These are phyloP conservation scores for Cryptosporidium bovis DNA, from an alignment of 169 alveolate genomes.

Conservation along the genomic window DNA sequence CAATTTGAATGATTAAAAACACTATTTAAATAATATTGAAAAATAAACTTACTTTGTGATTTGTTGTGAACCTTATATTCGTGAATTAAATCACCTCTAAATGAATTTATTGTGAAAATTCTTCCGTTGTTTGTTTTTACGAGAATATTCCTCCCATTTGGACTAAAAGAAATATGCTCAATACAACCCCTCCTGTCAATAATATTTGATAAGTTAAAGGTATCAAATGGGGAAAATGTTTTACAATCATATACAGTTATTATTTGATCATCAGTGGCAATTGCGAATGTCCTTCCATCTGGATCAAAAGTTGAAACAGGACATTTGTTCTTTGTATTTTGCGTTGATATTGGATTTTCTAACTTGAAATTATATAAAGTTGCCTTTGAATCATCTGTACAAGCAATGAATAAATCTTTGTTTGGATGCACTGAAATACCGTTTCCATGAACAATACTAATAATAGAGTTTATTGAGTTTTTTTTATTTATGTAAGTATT, in stretches of 20 bases:
- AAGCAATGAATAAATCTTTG: constrained; percentile 26
- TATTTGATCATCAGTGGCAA: constrained; percentile 56
- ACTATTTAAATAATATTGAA: not conserved
- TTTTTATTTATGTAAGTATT: too few relatives aligned
- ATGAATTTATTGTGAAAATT: constrained; percentile 30
- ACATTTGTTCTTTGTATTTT: constrained; percentile 29
- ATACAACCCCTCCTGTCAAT: constrained; percentile 12
- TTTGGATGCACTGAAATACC: constrained; percentile 53
- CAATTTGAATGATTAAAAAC: not conserved
- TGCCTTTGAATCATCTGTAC: constrained; percentile 45
- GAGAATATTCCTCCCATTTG: constrained; percentile 24
- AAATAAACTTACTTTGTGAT: constrained; percentile 31
- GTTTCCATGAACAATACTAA: constrained; percentile 17
- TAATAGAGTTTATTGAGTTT: not conserved
- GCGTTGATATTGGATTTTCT: constrained; percentile 35
- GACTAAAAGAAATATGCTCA: constrained; percentile 58
- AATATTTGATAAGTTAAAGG: constrained; percentile 13
- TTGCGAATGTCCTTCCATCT: constrained; percentile 57
- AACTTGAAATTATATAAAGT: constrained; percentile 50
- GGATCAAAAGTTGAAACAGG: constrained; percentile 62
- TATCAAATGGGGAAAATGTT: constrained; percentile 58
- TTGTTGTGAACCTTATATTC: constrained; percentile 45
- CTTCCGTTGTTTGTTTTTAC: constrained; percentile 52
- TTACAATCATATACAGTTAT: constrained; percentile 60
- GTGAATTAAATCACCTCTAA: constrained; percentile 57